phyloP scores from a whole-genome alignment of 352 stramenopile species.

The Nothophytophthora sp. region DNA sequence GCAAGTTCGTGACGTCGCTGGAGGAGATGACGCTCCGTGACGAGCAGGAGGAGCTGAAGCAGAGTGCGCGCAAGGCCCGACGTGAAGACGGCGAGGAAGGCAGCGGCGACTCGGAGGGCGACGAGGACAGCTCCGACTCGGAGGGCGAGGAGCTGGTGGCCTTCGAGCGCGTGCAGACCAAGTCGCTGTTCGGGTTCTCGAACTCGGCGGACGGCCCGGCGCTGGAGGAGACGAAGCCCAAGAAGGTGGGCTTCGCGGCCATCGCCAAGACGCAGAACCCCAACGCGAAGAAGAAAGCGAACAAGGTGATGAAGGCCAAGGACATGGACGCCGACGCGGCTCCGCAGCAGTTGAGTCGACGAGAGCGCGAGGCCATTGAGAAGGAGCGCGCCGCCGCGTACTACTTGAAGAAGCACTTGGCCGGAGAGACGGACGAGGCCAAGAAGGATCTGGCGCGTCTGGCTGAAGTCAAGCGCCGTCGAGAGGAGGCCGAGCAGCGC shows the following conservation, averaged over 20 bases:
- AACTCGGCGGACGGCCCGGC: slow-evolving; percentile 54
- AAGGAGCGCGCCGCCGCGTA: slow-evolving; percentile 72
- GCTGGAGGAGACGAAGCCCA: slow-evolving; percentile 65
- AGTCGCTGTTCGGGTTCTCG: slow-evolving; percentile 72
- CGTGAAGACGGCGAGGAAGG: slow-evolving; percentile 54
- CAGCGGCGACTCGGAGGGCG: slow-evolving; percentile 44
- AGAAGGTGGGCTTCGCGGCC: slow-evolving; percentile 67
- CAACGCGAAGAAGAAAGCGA: slow-evolving; percentile 64
- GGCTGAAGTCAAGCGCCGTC: slow-evolving; percentile 74
- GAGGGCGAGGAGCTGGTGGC: slow-evolving; percentile 55
- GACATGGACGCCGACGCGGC: slow-evolving; percentile 67
- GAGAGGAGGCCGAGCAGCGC: slow-evolving; percentile 78
- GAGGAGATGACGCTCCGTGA: slow-evolving; percentile 85
- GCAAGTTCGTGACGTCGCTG: slow-evolving; percentile 81
- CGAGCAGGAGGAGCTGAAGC: slow-evolving; percentile 71
- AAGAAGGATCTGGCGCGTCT: slow-evolving; percentile 87
- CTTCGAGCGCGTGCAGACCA: slow-evolving; percentile 79
- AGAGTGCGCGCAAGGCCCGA: slow-evolving; percentile 67
- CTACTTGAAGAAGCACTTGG: slow-evolving; percentile 87
- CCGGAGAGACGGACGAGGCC: slow-evolving; percentile 83
- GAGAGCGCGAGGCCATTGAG: slow-evolving; percentile 88
- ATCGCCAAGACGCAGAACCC: slow-evolving; percentile 86
- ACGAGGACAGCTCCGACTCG: slow-evolving; percentile 52
- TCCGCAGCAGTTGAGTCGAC: slow-evolving; percentile 71
- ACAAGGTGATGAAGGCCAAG: slow-evolving; percentile 89